A percentile compares a stretch with the other conserved stretches of the same genome.
Evolutionary conservation across 257 asterid genomes (phyloP).

Genomic region (Nicotiana paniculata): DNA sequence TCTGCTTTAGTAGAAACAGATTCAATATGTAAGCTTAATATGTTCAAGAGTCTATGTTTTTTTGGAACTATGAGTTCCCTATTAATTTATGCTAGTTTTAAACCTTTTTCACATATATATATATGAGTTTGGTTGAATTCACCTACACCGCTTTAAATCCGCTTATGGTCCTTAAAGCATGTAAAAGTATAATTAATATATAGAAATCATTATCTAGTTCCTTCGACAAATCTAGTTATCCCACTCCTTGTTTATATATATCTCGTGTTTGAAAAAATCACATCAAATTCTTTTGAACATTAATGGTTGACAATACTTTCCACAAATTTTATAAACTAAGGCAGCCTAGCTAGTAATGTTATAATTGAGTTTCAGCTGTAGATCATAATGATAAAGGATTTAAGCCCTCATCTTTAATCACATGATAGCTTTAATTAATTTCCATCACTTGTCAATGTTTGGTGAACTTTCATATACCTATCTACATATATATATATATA

Average conservation of each 20-base stretch:
- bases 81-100: no score
- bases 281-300: not conserved
- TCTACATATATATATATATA: not conserved
- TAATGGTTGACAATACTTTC: not conserved
- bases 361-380: not conserved
- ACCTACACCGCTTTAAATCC: not conserved
- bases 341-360: not conserved
- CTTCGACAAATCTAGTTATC: not conserved
- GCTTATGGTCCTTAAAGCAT: not conserved
- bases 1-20: not conserved
- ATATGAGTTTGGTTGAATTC: not conserved
- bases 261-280: not conserved
- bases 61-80: not conserved
- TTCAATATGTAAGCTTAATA: not conserved
- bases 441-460: constrained; percentile 2
- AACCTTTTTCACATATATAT: no score
- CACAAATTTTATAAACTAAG: not conserved
- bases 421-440: not conserved
- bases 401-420: not conserved
- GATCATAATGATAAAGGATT: not conserved
- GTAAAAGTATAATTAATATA: not conserved
- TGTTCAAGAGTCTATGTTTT: not conserved
- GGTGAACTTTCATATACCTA: not conserved
- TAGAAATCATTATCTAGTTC: not conserved
- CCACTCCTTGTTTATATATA: not conserved